These are phyloP conservation scores for Gastrodia elata DNA, from an alignment of 106 monocot species.

Conservation along the genomic window DNA sequence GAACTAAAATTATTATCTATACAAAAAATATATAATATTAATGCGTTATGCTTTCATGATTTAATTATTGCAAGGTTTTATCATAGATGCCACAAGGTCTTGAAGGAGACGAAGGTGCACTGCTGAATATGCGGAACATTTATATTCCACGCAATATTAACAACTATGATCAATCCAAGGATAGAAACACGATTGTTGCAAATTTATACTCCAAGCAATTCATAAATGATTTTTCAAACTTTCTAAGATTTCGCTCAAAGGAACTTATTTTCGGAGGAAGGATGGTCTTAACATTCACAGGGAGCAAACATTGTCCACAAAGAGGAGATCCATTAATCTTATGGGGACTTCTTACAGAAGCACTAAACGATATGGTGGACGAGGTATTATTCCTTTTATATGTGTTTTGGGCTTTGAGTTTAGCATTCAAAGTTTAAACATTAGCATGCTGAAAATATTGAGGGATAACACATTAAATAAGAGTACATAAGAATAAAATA, in stretches of 20 bases:
- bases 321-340: not conserved
- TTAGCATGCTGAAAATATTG: no score
- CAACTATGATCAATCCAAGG: no score
- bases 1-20: no score
- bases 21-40: no score
- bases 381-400: no score
- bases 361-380: not conserved
- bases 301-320: not conserved
- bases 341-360: not conserved
- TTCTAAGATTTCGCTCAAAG: not conserved
- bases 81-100: not conserved
- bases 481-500: no score
- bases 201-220: not conserved
- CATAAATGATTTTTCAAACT: not conserved
- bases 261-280: conserved; percentile 3
- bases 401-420: no score
- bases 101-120: not conserved
- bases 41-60: no score
- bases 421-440: no score
- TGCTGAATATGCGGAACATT: not conserved
- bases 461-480: no score
- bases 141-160: not conserved
- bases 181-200: not conserved
- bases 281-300: not conserved
- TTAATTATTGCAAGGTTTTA: not conserved